Evolutionary conservation across 345 rosid genomes (phyloP).

Genomic region (Kernera saxatilis): DNA sequence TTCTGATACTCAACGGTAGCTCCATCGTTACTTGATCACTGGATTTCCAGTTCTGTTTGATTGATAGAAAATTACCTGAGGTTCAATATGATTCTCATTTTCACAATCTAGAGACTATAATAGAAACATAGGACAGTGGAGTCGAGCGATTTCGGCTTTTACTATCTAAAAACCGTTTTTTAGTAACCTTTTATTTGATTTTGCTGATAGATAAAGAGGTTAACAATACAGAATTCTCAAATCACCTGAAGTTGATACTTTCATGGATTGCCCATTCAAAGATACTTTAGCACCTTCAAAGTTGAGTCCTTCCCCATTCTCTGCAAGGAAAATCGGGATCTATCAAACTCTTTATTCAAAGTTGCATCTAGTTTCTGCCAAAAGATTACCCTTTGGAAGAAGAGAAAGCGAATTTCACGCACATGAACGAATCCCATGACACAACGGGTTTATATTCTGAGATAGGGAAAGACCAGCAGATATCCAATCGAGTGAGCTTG

Average conservation of each 20-base stretch:
- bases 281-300: constrained; percentile 54
- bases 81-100: constrained; percentile 1
- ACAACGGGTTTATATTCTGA: constrained; percentile 61
- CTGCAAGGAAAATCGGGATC: constrained; percentile 32
- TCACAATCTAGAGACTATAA: background rate
- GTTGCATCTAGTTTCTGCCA: background rate
- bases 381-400: constrained; percentile 38
- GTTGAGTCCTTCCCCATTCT: constrained; percentile 43
- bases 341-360: background rate
- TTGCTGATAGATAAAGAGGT: background rate
- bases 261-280: constrained; percentile 46
- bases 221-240: background rate
- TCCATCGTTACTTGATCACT: constrained; percentile 54
- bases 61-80: constrained; percentile 56
- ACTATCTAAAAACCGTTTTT: background rate
- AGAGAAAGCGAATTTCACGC: constrained; percentile 45
- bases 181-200: background rate
- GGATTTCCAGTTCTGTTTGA: constrained; percentile 49
- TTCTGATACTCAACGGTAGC: constrained; percentile 54
- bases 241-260: constrained; percentile 64
- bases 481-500: constrained; percentile 75
- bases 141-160: background rate
- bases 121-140: background rate
- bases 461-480: constrained; percentile 42
- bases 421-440: constrained; percentile 62